Base-by-base conservation (phyloP, 2,329 filamentous ascomycete species). In the Aspergillus sp. region DNA sequence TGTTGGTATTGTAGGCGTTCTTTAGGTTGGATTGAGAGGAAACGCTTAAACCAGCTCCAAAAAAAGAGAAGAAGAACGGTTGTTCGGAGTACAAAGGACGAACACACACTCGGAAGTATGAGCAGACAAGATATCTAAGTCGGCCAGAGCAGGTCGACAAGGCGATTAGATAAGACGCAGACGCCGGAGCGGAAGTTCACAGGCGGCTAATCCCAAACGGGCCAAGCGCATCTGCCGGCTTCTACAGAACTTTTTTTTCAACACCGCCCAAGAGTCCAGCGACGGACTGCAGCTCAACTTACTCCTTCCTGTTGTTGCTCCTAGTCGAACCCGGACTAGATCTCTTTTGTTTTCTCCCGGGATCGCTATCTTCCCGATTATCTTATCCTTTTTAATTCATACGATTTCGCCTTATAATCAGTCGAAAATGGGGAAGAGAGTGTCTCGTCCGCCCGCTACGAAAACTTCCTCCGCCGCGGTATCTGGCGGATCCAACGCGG, bases 371-470 rank as follows among this genome's bases (percentile, higher is more conserved):
- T 46, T 22, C 18, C 53, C 3, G 47, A 18, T 45, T 51, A 16
- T 54, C 46, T 26, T 55, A 36, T 46, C 32, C 49, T 26, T 54
- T 51, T 45, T 46, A 6, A 22, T 49, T 29, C 45, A 24, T 55
- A 32, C 42, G 29, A 47, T 50, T 62, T 51, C 24, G 47, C 54
- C 47, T 14, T 42, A 46, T 16, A 59, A 22, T 46, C 54, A 31
- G 39, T 64, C 60, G 58, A 75, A 71, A 69, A 82, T 81, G 80
- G 77, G 71, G 66, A 80, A 80, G 67, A 81, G 80, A 70, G 70
- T 74, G 56, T 73, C 75, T 65, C 75, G 77, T 59, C 71, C 69
- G 56, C 70, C 77, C 36, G 74, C 73, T 59, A 74, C 77, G 62
- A 81, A 81, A 69, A 73, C 76, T 67, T 77, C 77, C 60, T 78